Evolutionary conservation across 306 rosid genomes (phyloP).

Genomic region (Quercus variabilis): DNA sequence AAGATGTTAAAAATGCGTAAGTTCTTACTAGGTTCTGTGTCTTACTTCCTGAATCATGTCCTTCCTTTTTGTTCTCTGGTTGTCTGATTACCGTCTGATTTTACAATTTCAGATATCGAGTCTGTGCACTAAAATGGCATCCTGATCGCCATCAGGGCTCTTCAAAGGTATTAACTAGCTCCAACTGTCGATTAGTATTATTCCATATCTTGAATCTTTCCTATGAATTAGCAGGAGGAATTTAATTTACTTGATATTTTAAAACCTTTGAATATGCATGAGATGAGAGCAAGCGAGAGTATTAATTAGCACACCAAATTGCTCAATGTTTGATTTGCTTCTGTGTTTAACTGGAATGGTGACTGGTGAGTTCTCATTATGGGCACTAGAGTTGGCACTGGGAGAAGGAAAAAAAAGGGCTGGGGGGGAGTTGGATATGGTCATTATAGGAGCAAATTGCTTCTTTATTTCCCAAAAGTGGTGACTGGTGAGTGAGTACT

Average conservation of each 20-base stretch:
- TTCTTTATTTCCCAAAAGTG: too few relatives aligned
- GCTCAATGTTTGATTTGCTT: too few relatives aligned
- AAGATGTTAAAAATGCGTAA: conserved; percentile 87
- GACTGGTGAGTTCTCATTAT: too few relatives aligned
- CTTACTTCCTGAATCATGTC: neutral
- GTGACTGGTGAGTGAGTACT: neutral
- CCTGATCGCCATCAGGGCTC: conserved; percentile 92
- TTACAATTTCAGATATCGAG: conserved; percentile 52
- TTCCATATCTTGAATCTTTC: neutral
- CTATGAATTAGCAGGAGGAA: neutral
- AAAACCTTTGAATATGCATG: neutral
- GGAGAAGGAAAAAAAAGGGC: too few relatives aligned
- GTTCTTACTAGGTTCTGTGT: conserved; percentile 23
- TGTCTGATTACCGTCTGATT: conserved; percentile 2
- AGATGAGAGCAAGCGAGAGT: too few relatives aligned
- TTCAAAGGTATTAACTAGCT: conserved; percentile 53
- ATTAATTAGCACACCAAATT: too few relatives aligned
- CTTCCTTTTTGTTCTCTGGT: neutral
- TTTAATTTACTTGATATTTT: neutral
- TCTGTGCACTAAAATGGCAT: conserved; percentile 88
- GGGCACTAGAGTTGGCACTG: too few relatives aligned
- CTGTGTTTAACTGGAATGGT: too few relatives aligned
- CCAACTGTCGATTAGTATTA: neutral
- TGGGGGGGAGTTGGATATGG: too few relatives aligned
- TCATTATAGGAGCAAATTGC: too few relatives aligned